Base-by-base conservation (phyloP, 768 basidiomycete species). In the Polyporus arcularius region DNA sequence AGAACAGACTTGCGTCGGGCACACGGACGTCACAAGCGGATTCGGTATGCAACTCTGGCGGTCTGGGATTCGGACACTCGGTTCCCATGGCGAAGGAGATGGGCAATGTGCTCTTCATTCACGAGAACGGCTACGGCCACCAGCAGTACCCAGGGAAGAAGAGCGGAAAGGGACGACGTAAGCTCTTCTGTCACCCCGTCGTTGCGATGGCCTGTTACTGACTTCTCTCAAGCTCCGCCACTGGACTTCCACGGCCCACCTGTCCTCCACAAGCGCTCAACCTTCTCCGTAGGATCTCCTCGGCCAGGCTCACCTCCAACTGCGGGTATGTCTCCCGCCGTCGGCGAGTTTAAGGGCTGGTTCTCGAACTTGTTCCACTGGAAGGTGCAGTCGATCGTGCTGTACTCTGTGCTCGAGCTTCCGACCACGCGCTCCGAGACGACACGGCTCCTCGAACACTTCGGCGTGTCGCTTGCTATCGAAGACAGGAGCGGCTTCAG, bases 351-450 rank as follows among this genome's bases (percentile, higher is more conserved):
- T 74, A 90, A 89, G 71, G 90, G 89, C 38, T 97, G 96, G 96
- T 96, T 98, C 75, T 92, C 93, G 21, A 96, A 91, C 66, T 78
- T 98, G 32, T 98, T 98, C 80, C 91, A 87, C 73, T 97, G 94
- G 91, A 94, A 91, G 70, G 79, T 81, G 35, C 83, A 85, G 55
- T 74, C 79, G 26, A 79, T 74, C 69, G 72, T 75, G 61, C 73
- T 85, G 31, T 88, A 86, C 70, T 90, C 89, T 4, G 65, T 74
- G 15, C 79, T 84, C 57, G 81, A 84, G 59, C 67, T 86, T 45
- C 73, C 74, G 15, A 79, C 81, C 39, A 95, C 94, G 5, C 83
- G 90, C 11, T 72, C 80, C 38, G 86, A 89, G 65, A 81, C 85
- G 52, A 77, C 80, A 15, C 78, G 86, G 4, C 76, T 95, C 48